Conservation (phyloP, 2,329 filamentous ascomycete species). For the Arthrobotrys pseudoclavata region DNA sequence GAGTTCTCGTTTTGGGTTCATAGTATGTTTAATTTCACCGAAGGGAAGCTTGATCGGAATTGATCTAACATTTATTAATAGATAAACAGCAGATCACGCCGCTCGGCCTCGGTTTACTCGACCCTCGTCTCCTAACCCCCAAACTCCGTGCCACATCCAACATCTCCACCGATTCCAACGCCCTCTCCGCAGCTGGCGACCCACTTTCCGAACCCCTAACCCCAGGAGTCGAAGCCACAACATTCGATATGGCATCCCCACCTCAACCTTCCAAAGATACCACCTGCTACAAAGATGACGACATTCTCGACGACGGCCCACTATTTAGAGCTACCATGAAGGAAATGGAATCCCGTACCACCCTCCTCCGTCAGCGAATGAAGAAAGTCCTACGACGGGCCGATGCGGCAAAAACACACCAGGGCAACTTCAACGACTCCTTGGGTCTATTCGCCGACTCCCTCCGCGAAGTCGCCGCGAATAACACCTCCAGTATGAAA, state of each 20-base stretch:
- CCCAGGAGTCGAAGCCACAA: constrained; percentile 59
- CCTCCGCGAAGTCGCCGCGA: constrained; percentile 81
- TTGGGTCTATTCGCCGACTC: constrained; percentile 86
- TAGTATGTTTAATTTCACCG: constrained; percentile 70
- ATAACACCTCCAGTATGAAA: constrained; percentile 96
- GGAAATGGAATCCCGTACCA: constrained; percentile 93
- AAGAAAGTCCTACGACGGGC: constrained; percentile 95
- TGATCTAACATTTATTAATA: constrained; percentile 22
- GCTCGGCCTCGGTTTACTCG: constrained; percentile 47
- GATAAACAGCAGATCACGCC: constrained; percentile 45
- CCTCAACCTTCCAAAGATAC: constrained; percentile 76
- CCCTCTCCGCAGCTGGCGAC: constrained; percentile 41
- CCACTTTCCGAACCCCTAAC: constrained; percentile 61
- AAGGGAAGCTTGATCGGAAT: neutral
- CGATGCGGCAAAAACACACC: constrained; percentile 86
- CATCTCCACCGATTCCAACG: constrained; percentile 56
- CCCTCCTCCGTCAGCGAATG: constrained; percentile 92
- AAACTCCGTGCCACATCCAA: constrained; percentile 50
- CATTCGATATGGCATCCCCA: constrained; percentile 59
- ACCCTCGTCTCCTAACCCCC: constrained; percentile 41
- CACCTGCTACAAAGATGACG: constrained; percentile 85
- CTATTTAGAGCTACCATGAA: constrained; percentile 98
- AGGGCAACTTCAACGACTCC: constrained; percentile 84
- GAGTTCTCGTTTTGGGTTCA: constrained; percentile 97
- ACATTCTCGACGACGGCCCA: constrained; percentile 89